Conservation (phyloP, 768 basidiomycete species). For the Rubroboletus satanas region DNA sequence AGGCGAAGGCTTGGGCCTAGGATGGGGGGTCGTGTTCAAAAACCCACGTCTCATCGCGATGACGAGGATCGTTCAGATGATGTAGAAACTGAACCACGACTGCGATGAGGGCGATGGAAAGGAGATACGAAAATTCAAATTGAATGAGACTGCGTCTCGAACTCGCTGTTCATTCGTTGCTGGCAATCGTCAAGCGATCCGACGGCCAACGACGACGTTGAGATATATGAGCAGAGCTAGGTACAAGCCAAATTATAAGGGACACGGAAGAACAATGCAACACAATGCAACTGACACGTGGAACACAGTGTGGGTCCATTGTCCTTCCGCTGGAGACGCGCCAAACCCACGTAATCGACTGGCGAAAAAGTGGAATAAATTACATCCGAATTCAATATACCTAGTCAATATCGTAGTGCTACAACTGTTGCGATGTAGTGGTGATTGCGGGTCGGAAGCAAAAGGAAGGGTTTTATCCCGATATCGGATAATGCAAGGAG, state of each 20-base stretch:
- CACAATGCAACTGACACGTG: neutral
- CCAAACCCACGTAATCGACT: neutral
- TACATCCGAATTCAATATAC: constrained; percentile 15
- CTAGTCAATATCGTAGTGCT: constrained; percentile 15
- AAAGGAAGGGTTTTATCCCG: neutral
- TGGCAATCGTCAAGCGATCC: neutral
- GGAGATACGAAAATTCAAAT: neutral
- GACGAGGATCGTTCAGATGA: neutral
- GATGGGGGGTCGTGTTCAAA: constrained; percentile 4
- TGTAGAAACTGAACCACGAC: neutral
- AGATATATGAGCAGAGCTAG: neutral
- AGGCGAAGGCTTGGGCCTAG: neutral
- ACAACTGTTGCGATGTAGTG: constrained; percentile 13
- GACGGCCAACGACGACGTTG: neutral
- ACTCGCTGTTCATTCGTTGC: neutral
- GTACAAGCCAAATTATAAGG: neutral
- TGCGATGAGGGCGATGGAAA: neutral
- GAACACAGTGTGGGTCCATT: neutral
- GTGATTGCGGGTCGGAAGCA: neutral
- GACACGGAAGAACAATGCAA: neutral
- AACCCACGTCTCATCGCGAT: constrained; percentile 24
- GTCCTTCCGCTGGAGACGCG: neutral
- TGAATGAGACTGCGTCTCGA: neutral
- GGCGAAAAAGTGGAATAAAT: constrained; percentile 4
- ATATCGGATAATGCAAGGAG: constrained; percentile 6